Base-by-base conservation (phyloP, 306 rosid genomes). In the Vachellia pachyceras region DNA sequence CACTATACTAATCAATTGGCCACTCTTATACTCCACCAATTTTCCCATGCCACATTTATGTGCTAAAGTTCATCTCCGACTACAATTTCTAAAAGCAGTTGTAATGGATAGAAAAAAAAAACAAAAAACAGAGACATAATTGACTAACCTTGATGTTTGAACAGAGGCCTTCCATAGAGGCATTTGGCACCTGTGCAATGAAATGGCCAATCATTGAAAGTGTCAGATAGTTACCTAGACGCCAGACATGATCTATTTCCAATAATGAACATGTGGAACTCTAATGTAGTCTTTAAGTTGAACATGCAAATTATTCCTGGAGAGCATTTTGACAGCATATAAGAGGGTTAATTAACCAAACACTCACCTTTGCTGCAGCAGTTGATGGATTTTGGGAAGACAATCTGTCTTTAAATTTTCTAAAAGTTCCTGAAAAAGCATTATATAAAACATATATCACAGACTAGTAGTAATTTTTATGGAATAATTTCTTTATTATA, bases 361-460 rank as follows among this genome's bases (percentile, higher is more conserved):
- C 40, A 75, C 85, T 82, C 82, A 93, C 97, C 85, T 93, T 90
- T 40, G 85, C 79, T 77, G 84, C 99, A 50, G 45, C 64, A 42
- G 90, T 80, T 50, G 96, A 84, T 40, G 93, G 89, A 79, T 57
- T 88, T 77, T 79, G 90, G 69, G 94, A 79, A 42, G 84, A 79
- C 77, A 95, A 29, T 86, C 85, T 95, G 76, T 89, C 98, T 87
- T 87, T 95, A 61, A 87, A 95, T 85, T 90, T 91, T 86, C 89
- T 89, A 64, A 79, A 93, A 79, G 97, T 95, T 7, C 94, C 98
- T 95, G 88, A 73, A 76, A 78, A 23, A 80, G 55, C 68, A 76
- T 82, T 67, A 44, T 40, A 10, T 58, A 29, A 42, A 87, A 25
- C 37, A 61, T 0, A 63, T 1, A 75, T 33, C 41, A 69, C 41